phyloP scores from a whole-genome alignment of 179 eudicot genomes.

The Carnegiea gigantea region DNA sequence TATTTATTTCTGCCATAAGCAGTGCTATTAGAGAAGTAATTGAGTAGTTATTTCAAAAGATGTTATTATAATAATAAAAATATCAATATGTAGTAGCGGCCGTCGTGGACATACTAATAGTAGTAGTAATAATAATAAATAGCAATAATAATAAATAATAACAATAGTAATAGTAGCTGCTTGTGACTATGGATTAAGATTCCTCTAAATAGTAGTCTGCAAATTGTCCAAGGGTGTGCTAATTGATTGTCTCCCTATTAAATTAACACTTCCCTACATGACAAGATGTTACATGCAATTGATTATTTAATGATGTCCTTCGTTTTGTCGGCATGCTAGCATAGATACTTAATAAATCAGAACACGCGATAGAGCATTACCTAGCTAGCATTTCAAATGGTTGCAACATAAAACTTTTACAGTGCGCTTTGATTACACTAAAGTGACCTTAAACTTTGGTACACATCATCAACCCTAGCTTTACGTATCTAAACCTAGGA shows the following conservation, averaged over 20 bases:
- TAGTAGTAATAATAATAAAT: no score
- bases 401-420: background rate
- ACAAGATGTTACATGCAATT: conserved; percentile 24
- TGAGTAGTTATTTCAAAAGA: no score
- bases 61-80: no score
- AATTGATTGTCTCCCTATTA: conserved; percentile 7
- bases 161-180: background rate
- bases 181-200: conserved; percentile 10
- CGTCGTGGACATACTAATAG: no score
- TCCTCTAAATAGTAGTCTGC: conserved; percentile 11
- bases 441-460: background rate
- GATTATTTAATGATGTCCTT: conserved; percentile 26
- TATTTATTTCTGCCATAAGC: no score
- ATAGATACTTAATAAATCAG: background rate
- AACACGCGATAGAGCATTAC: conserved; percentile 10
- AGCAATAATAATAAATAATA: no score
- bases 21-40: no score
- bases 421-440: background rate
- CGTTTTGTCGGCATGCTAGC: conserved; percentile 24
- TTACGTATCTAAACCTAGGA: background rate
- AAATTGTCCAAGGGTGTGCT: conserved; percentile 21
- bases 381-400: background rate
- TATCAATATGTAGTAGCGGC: no score
- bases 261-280: conserved; percentile 17
- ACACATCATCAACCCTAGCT: background rate